Evolutionary conservation across 441 rosid genomes (phyloP).

Genomic region (Brassica hybrid): DNA sequence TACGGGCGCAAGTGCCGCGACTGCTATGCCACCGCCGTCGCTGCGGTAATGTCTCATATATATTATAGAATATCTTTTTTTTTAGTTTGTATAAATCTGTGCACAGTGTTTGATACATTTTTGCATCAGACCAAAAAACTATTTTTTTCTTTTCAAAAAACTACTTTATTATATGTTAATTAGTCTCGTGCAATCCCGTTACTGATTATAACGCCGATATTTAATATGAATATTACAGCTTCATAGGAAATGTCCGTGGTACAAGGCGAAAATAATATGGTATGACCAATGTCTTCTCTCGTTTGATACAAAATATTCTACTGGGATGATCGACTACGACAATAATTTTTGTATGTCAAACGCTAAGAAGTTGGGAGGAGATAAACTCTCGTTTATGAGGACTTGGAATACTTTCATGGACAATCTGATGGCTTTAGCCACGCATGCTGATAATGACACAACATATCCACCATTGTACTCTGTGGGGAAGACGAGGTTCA

Average conservation of each 20-base stretch:
- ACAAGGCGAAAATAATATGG: not conserved
- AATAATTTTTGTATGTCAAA: not conserved
- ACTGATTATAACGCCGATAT: no score
- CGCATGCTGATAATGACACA: not conserved
- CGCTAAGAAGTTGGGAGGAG: not conserved
- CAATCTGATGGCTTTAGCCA: slow-evolving; percentile 29
- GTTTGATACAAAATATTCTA: not conserved
- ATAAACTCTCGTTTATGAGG: not conserved
- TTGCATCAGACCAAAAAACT: not conserved
- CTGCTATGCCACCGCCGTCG: not conserved
- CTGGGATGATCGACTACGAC: not conserved
- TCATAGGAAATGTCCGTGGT: not conserved
- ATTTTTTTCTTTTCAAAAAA: no score
- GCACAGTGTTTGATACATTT: not conserved
- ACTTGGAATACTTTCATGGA: slow-evolving; percentile 34
- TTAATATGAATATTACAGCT: not conserved
- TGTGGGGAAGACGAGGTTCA: slow-evolving; percentile 5
- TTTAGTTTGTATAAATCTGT: not conserved
- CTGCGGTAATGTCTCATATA: not conserved
- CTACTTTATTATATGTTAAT: no score
- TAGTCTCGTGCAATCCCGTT: no score
- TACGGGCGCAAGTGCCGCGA: slow-evolving; percentile 41
- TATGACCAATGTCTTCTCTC: not conserved
- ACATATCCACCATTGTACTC: slow-evolving; percentile 44
- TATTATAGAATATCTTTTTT: not conserved